phyloP scores from a whole-genome alignment of 352 stramenopile species.

The Globisporangium spiculum region DNA sequence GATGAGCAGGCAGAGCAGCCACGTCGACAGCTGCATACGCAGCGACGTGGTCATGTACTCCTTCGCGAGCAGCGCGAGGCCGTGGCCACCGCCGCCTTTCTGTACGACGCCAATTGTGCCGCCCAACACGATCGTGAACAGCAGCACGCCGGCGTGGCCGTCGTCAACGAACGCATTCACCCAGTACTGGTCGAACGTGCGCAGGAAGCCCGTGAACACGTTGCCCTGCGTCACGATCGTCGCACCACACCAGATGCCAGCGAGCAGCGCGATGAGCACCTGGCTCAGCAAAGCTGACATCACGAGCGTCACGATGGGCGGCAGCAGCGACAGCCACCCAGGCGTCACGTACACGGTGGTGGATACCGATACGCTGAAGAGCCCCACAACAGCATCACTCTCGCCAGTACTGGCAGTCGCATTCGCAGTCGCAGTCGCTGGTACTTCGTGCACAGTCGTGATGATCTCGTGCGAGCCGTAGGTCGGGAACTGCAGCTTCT shows the following conservation, averaged over 20 bases:
- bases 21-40: constrained; percentile 82
- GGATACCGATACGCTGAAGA: constrained; percentile 36
- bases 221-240: constrained; percentile 81
- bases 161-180: constrained; percentile 78
- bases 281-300: constrained; percentile 72
- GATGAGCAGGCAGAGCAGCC: constrained; percentile 81
- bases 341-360: constrained; percentile 56
- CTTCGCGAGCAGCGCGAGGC: constrained; percentile 75
- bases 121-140: constrained; percentile 89
- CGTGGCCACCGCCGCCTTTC: constrained; percentile 83
- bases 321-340: constrained; percentile 72
- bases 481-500: constrained; percentile 40
- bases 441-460: constrained; percentile 32
- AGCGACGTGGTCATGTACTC: constrained; percentile 81
- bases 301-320: constrained; percentile 70
- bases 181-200: constrained; percentile 88
- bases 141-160: constrained; percentile 79
- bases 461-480: constrained; percentile 56
- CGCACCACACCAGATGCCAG: constrained; percentile 85
- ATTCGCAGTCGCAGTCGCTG: neutral
- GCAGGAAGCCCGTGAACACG: constrained; percentile 69
- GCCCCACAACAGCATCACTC: constrained; percentile 26
- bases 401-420: constrained; percentile 4
- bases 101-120: constrained; percentile 88
- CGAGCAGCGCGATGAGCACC: constrained; percentile 78